Evolutionary conservation across 164 flowering plant species (phyloP), one percentile per base, ranked within the genome.

Genomic region (Hamamelis virginiana): DNA sequence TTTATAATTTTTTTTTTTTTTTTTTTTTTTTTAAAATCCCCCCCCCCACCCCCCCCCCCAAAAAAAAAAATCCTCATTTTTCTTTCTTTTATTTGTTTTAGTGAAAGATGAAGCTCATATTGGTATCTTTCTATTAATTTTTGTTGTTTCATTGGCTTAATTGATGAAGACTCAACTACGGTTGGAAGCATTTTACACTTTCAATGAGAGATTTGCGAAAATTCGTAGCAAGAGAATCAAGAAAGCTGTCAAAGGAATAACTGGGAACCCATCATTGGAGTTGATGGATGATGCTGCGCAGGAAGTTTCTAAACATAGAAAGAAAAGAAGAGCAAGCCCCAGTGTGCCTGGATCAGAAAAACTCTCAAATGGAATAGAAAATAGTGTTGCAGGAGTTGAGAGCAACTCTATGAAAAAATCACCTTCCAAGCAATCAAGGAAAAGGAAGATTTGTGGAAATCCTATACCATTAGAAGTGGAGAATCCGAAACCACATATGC

Each of bases 191-290:
- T 95, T 95, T 77, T 95, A 95, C 78, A 80, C 91, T 59, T 95
- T 95, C 85, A 95, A 92, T 72, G 97, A 95, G 80, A 83, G 86
- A 78, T 95, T 95, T 91, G 98, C 97, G 9, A 92, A 92, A 78
- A 89, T 95, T 73, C 96, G 96, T 59, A 95, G 98, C 69, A 81
- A 84, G 80, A 89, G 97, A 80, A 90, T 92, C 3, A 86, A 85
- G 43, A 86, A 87, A 69, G 97, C 98, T 72, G 87, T 95, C 22
- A 91, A 89, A 84, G 92, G 93, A 38, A 88, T 91, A 22, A 80
- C 89, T 9, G 88, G 87, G 57, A 81, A 64, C 9, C 72, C 64
- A 44, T 75, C 91, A 23, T 76, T 72, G 12, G 86, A 82, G 59
- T 68, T 82, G 78, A 73, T 74, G 75, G 84, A 76, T 80, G 83